Conservation (phyloP, 768 basidiomycete species). For the Russula foetens region DNA sequence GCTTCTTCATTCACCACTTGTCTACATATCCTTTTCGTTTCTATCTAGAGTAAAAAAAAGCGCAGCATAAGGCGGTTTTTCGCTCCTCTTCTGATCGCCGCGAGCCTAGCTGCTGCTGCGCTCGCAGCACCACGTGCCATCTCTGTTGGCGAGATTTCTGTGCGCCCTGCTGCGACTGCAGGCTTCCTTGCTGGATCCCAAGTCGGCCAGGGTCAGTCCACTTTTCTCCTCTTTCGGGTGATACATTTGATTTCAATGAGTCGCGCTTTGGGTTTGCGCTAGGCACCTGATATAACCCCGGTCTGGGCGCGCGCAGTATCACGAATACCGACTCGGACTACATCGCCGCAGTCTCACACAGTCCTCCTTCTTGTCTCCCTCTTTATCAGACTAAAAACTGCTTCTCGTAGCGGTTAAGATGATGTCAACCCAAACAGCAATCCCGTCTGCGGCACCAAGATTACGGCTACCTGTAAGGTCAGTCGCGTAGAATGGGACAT, state of each 20-base stretch:
- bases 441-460: slow-evolving; percentile 53
- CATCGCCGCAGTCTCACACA: slow-evolving; percentile 49
- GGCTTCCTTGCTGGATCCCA: slow-evolving; percentile 41
- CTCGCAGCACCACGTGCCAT: neutral
- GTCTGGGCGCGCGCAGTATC: slow-evolving; percentile 58
- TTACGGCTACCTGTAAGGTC: slow-evolving; percentile 41
- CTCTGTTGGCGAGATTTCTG: neutral
- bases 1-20: neutral
- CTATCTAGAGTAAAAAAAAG: slow-evolving; percentile 7
- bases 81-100: slow-evolving; percentile 35
- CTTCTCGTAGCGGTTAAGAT: slow-evolving; percentile 39
- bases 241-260: neutral
- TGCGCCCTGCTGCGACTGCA: neutral
- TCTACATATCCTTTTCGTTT: slow-evolving; percentile 16
- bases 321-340: slow-evolving; percentile 41
- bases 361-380: too few species aligned
- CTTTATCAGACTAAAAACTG: too few species aligned
- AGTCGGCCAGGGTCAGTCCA: slow-evolving; percentile 36
- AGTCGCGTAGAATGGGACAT: slow-evolving; percentile 3
- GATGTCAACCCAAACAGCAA: slow-evolving; percentile 65
- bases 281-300: slow-evolving; percentile 52
- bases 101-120: slow-evolving; percentile 28
- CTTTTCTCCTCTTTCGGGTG: neutral
- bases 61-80: slow-evolving; percentile 31
- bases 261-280: neutral